phyloP scores from a whole-genome alignment of 2,329 filamentous ascomycete genomes.

The Aspergillus sp. region DNA sequence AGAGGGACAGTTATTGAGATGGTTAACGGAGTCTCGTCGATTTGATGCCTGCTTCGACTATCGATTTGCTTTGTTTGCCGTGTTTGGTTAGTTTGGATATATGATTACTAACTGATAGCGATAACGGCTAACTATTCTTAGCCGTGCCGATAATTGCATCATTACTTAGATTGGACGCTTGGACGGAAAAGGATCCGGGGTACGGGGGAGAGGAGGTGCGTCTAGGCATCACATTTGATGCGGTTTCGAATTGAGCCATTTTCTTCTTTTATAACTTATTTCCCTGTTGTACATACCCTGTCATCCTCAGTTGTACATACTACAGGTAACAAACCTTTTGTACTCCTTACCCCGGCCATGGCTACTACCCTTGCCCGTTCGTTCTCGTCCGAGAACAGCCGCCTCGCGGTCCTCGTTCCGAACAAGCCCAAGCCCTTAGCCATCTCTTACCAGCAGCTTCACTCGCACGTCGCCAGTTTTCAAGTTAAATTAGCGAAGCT shows the following conservation, averaged over 20 bases:
- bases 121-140: background rate
- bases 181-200: background rate
- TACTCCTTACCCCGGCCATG: background rate
- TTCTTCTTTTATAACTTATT: background rate
- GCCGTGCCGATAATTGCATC: background rate
- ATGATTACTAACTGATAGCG: too few species aligned
- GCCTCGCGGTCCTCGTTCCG: constrained; percentile 67
- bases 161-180: background rate
- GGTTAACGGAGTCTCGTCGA: background rate
- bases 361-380: constrained; percentile 53
- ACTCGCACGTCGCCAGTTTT: constrained; percentile 60
- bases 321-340: background rate
- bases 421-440: constrained; percentile 55
- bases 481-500: constrained; percentile 70
- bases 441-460: constrained; percentile 64
- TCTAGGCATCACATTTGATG: background rate
- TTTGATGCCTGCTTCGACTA: background rate
- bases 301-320: background rate
- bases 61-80: constrained; percentile 13
- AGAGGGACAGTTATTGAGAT: background rate
- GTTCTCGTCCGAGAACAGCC: constrained; percentile 46
- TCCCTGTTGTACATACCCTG: too few species aligned
- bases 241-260: background rate
- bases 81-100: constrained; percentile 7
- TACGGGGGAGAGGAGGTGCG: background rate